phyloP scores from a whole-genome alignment of 2,329 filamentous ascomycete species.

The Lachnellula willkommii region DNA sequence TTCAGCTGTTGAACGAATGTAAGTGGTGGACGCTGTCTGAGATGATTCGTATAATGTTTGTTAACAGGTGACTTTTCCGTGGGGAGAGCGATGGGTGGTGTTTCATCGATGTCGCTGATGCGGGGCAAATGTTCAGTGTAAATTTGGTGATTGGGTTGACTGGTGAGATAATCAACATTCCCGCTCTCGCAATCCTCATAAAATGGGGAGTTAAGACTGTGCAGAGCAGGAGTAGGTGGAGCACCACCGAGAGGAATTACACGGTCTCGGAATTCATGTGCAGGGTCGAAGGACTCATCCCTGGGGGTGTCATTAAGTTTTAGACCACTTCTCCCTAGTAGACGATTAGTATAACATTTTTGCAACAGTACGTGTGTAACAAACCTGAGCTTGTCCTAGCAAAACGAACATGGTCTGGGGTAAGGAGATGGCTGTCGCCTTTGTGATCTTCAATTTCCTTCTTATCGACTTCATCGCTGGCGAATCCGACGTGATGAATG shows the following conservation, averaged over 20 bases:
- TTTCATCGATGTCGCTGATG: background rate
- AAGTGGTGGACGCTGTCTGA: constrained; percentile 61
- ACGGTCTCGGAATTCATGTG: constrained; percentile 3
- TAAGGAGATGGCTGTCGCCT: background rate
- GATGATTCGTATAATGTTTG: constrained; percentile 60
- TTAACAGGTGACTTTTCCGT: background rate
- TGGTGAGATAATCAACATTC: constrained; percentile 13
- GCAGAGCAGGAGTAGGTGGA: constrained; percentile 32
- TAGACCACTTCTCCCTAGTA: background rate
- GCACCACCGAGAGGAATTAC: constrained; percentile 21
- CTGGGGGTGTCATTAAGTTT: background rate
- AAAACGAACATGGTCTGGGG: background rate
- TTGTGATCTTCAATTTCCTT: background rate
- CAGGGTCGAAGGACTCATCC: background rate
- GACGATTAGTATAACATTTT: too few species aligned
- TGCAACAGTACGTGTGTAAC: too few species aligned
- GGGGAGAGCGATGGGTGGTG: background rate
- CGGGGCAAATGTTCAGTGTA: background rate
- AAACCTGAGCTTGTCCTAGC: background rate
- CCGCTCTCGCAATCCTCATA: constrained; percentile 25
- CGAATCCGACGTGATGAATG: constrained; percentile 53
- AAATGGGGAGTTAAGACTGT: constrained; percentile 35
- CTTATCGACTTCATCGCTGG: constrained; percentile 28
- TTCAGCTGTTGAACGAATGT: constrained; percentile 70
- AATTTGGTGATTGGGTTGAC: background rate